Evolutionary conservation across 192 early-diverging fungal species (phyloP).

Genomic region (Coemansia sp.): DNA sequence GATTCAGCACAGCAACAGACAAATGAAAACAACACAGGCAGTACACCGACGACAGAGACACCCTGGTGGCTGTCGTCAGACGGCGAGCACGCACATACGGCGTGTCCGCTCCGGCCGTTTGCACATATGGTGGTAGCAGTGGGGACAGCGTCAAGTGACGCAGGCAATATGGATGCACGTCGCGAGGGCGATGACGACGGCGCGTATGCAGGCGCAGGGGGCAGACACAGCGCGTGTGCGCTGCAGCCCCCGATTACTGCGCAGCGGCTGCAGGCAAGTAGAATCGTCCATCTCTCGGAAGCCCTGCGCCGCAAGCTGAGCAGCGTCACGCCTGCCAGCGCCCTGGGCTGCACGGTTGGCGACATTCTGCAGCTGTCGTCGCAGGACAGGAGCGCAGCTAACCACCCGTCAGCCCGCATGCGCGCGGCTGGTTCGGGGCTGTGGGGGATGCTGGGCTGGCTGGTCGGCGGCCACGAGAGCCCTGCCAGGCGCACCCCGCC

Average conservation of each 20-base stretch:
- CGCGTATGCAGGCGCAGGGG: constrained; percentile 4
- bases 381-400: background rate
- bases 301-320: constrained; percentile 47
- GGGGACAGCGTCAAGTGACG: background rate
- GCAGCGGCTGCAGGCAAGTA: constrained; percentile 21
- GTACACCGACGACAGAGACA: background rate
- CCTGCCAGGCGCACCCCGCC: background rate
- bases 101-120: constrained; percentile 52
- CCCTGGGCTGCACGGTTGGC: constrained; percentile 23
- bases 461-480: constrained; percentile 30
- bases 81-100: constrained; percentile 48
- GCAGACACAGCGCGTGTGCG: constrained; percentile 14
- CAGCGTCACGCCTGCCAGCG: constrained; percentile 21
- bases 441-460: constrained; percentile 54
- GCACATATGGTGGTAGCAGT: constrained; percentile 52
- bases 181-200: constrained; percentile 11
- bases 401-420: constrained; percentile 10
- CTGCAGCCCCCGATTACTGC: constrained; percentile 17
- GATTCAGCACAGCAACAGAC: background rate
- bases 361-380: constrained; percentile 29
- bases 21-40: background rate
- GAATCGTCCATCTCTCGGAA: constrained; percentile 42
- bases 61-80: constrained; percentile 53
- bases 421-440: constrained; percentile 33
- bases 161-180: constrained; percentile 1